A percentile compares a stretch with the other conserved stretches of the same genome.
Conservation (phyloP, 805 yeast species). For the Candida cerambycidarum region DNA sequence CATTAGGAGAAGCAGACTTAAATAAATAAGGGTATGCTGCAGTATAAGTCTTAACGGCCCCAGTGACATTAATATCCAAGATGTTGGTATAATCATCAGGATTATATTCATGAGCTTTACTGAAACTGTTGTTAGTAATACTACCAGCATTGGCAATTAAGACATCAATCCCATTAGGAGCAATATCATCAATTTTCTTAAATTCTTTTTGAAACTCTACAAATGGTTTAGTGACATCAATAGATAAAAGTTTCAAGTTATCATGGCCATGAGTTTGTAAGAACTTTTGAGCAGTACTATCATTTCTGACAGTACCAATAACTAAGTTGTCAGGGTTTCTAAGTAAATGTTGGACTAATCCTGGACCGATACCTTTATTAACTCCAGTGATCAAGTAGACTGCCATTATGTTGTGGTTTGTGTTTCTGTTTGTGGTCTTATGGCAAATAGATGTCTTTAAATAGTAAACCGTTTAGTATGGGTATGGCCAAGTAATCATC, state of each 20-base stretch:
- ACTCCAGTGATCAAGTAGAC: constrained; percentile 13
- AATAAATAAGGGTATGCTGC: constrained; percentile 26
- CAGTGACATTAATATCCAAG: constrained; percentile 10
- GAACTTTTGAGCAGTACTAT: constrained; percentile 11
- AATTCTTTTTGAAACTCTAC: constrained; percentile 13
- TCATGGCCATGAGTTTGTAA: not conserved
- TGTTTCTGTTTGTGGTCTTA: too few species aligned
- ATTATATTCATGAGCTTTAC: constrained; percentile 3
- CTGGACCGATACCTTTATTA: constrained; percentile 11
- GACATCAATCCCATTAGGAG: constrained; percentile 33
- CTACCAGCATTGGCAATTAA: constrained; percentile 11
- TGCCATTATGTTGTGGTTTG: too few species aligned
- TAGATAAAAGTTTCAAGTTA: constrained; percentile 5
- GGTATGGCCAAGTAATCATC: too few species aligned
- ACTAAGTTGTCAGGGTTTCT: constrained; percentile 5
- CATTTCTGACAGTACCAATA: constrained; percentile 11
- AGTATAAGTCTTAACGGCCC: constrained; percentile 18
- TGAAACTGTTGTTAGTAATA: not conserved
- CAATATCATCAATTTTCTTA: constrained; percentile 9
- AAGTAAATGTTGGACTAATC: constrained; percentile 1
- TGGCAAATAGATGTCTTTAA: too few species aligned
- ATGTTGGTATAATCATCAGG: constrained; percentile 7
- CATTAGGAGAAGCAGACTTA: constrained; percentile 14
- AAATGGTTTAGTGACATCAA: constrained; percentile 3
- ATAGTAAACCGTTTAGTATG: too few species aligned